Conservation (phyloP, 2,329 filamentous ascomycete species). For the Fusarium verticillioides region DNA sequence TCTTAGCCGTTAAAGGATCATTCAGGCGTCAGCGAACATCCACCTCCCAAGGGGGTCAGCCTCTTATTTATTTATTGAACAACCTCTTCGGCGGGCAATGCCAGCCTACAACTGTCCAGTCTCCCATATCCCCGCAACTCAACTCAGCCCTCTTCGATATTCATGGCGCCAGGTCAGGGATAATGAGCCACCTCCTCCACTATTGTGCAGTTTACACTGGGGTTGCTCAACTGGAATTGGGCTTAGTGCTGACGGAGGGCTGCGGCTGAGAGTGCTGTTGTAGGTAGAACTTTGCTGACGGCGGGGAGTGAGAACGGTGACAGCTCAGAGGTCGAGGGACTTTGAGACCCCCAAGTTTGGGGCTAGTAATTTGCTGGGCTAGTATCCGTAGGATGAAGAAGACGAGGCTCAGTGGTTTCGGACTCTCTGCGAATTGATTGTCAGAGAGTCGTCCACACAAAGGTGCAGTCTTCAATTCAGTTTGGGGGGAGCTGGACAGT, state of each 20-base stretch:
- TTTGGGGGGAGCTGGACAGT: background rate
- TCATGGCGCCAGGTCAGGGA: constrained; percentile 38
- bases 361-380: background rate
- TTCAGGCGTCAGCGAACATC: constrained; percentile 10
- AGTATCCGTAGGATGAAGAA: background rate
- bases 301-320: constrained; percentile 8
- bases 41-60: constrained; percentile 12
- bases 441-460: background rate
- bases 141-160: constrained; percentile 41
- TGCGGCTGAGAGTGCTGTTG: constrained; percentile 40
- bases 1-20: constrained; percentile 6
- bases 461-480: background rate
- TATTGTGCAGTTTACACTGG: constrained; percentile 25
- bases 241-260: constrained; percentile 43
- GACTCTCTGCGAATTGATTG: background rate
- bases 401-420: background rate
- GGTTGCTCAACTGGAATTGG: constrained; percentile 35
- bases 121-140: constrained; percentile 33
- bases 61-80: constrained; percentile 32
- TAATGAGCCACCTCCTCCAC: constrained; percentile 43
- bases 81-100: constrained; percentile 3
- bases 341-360: constrained; percentile 10
- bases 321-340: constrained; percentile 23
- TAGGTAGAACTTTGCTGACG: constrained; percentile 34
- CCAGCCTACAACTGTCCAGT: constrained; percentile 19